Evolutionary conservation across 2,329 filamentous ascomycete genomes (phyloP).

Genomic region (Fusarium nelsonii): DNA sequence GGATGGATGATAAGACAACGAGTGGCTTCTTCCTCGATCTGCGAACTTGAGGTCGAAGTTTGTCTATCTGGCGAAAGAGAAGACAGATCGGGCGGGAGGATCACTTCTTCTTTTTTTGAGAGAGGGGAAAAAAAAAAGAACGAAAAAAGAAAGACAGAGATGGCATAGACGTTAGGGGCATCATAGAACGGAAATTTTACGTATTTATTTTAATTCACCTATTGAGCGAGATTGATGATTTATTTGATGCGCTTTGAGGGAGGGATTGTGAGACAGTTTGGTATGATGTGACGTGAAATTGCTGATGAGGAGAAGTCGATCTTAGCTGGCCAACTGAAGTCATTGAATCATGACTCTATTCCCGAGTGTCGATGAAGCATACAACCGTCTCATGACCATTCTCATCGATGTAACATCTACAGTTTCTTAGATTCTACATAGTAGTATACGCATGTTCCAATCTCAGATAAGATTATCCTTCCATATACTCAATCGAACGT

Average conservation of each 20-base stretch:
- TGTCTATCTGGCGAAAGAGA: slow-evolving; percentile 2
- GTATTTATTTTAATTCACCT: slow-evolving; percentile 35
- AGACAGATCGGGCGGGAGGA: not conserved
- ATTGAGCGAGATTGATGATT: slow-evolving; percentile 8
- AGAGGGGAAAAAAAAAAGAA: slow-evolving; percentile 1
- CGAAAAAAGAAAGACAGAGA: slow-evolving; percentile 23
- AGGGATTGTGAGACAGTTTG: not conserved
- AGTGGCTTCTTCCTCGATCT: not conserved
- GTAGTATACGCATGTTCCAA: not conserved
- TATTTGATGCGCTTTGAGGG: not conserved
- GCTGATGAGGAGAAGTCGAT: not conserved
- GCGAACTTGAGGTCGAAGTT: not conserved
- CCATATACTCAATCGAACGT: not conserved
- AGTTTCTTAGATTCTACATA: not conserved
- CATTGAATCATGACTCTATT: not conserved
- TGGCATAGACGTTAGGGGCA: slow-evolving; percentile 39
- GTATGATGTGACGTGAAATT: too few species aligned
- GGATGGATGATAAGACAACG: not conserved
- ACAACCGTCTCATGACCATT: not conserved
- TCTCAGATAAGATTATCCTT: not conserved
- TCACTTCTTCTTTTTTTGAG: not conserved
- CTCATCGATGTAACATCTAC: not conserved
- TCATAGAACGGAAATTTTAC: slow-evolving; percentile 40
- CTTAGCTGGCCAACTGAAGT: not conserved
- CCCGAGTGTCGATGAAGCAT: not conserved